phyloP scores from a whole-genome alignment of 352 stramenopile species.

The Phytopythium mirpurense region DNA sequence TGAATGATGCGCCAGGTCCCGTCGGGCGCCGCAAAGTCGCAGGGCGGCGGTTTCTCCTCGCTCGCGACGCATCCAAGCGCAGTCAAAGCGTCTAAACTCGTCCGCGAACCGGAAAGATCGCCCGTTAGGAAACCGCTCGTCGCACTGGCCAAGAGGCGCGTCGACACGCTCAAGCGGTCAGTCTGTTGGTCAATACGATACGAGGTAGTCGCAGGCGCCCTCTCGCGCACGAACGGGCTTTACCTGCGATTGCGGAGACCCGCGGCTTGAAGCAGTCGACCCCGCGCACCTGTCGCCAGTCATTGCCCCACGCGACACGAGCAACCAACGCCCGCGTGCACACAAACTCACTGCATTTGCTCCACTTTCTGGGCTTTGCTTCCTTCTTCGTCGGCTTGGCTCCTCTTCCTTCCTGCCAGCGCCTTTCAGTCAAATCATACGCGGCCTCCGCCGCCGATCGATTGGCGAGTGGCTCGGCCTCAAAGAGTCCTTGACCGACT shows the following conservation, averaged over 20 bases:
- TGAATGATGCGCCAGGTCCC: background rate
- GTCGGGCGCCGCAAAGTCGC: background rate
- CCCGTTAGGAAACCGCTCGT: slow-evolving; percentile 3
- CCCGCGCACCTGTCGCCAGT: background rate
- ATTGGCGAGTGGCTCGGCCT: background rate
- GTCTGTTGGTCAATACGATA: too few species aligned
- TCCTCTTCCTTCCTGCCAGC: background rate
- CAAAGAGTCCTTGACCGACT: background rate
- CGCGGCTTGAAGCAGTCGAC: slow-evolving; percentile 1
- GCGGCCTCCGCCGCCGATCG: background rate
- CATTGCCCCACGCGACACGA: background rate
- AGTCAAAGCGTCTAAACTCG: background rate
- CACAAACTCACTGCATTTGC: background rate
- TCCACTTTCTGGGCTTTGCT: background rate
- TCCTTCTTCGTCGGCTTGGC: background rate
- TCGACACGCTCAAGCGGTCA: background rate
- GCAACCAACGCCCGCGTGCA: background rate
- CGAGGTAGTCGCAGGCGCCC: background rate
- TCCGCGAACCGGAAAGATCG: background rate
- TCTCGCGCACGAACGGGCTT: too few species aligned
- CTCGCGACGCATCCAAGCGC: background rate
- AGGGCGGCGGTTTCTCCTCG: background rate
- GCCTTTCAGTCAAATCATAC: background rate
- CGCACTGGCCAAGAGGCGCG: background rate
- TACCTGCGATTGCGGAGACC: too few species aligned